Evolutionary conservation across 768 basidiomycete genomes (phyloP).

Genomic region (Galerina marginata): DNA sequence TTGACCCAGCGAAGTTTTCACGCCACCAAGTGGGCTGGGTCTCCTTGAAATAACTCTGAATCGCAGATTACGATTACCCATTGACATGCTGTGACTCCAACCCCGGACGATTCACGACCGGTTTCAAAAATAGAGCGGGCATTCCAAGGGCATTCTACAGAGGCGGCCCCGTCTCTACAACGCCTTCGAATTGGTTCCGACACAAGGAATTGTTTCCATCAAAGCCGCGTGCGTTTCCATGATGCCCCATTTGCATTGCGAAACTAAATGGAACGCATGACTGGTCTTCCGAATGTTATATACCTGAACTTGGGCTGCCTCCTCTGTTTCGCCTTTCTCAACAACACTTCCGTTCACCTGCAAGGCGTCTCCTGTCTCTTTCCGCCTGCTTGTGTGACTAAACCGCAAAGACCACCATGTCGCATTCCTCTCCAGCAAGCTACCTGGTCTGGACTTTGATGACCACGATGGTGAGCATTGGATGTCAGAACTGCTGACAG

Average conservation of each 20-base stretch:
- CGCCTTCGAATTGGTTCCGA: conserved; percentile 1
- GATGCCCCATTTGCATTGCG: neutral
- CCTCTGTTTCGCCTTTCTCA: conserved; percentile 10
- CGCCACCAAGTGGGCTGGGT: neutral
- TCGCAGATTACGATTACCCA: no score
- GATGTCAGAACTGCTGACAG: neutral
- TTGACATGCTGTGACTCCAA: neutral
- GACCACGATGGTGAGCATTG: conserved; percentile 48
- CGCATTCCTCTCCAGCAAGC: conserved; percentile 64
- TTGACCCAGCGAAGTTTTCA: neutral
- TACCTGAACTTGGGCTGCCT: neutral
- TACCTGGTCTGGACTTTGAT: conserved; percentile 70
- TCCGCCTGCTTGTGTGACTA: neutral
- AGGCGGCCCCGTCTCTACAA: no score
- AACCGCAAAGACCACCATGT: conserved; percentile 48
- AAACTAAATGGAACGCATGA: conserved; percentile 17
- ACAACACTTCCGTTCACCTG: conserved; percentile 2
- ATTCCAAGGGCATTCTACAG: no score
- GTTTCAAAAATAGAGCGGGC: no score
- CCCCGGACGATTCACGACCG: no score
- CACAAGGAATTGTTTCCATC: conserved; percentile 12
- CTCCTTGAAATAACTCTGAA: no score
- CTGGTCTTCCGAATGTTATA: conserved; percentile 10
- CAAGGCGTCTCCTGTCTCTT: conserved; percentile 14
- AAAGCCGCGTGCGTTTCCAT: conserved; percentile 1